phyloP scores from a whole-genome alignment of 495 filamentous ascomycete species.

The Lepraria neglecta region DNA sequence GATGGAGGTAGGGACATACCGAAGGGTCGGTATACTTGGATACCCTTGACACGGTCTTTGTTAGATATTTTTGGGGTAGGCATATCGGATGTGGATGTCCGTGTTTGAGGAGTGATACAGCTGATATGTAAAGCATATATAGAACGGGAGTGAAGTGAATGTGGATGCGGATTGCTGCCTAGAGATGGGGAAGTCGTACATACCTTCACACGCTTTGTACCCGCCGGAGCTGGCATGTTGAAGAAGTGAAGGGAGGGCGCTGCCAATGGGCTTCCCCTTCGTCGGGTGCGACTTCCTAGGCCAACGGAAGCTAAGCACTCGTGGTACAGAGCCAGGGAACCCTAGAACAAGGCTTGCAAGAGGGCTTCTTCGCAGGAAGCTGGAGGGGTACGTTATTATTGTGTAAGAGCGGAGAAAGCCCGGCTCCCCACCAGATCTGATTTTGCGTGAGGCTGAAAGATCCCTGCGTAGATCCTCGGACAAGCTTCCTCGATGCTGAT shows the following conservation, averaged over 20 bases:
- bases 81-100: slow-evolving; percentile 5
- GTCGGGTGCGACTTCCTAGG: not conserved
- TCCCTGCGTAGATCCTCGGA: slow-evolving; percentile 15
- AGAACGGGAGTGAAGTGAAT: not conserved
- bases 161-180: slow-evolving; percentile 36
- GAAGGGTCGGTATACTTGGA: slow-evolving; percentile 71
- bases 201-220: slow-evolving; percentile 54
- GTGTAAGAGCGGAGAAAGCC: not conserved
- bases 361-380: not conserved
- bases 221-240: slow-evolving; percentile 50
- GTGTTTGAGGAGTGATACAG: not conserved
- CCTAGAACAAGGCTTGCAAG: too few relatives aligned
- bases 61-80: slow-evolving; percentile 15
- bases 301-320: too few relatives aligned
- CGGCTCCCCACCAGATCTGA: not conserved
- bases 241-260: slow-evolving; percentile 10
- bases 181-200: not conserved
- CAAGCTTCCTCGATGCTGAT: slow-evolving; percentile 12
- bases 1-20: slow-evolving; percentile 32
- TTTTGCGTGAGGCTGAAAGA: slow-evolving; percentile 9
- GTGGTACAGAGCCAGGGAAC: too few relatives aligned
- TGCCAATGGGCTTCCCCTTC: not conserved
- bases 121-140: not conserved
- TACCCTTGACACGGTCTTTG: slow-evolving; percentile 51
- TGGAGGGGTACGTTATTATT: not conserved